A percentile compares a stretch with the other conserved stretches of the same genome.
phyloP scores from a whole-genome alignment of 192 early-diverging fungal species.

The Jimgerdemannia lactiflua region DNA sequence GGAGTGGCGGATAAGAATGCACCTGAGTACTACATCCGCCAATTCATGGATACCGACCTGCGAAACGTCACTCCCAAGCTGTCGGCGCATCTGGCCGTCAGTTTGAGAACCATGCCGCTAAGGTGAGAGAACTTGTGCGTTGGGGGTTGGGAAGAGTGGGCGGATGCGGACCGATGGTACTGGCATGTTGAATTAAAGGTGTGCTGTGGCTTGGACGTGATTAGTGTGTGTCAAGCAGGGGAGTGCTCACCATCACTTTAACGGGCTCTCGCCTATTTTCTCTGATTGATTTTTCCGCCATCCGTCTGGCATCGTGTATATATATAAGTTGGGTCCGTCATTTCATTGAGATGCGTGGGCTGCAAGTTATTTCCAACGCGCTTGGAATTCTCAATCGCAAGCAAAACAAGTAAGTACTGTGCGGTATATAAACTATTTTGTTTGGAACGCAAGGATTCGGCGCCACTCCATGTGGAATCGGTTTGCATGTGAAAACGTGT shows the following conservation, averaged over 20 bases:
- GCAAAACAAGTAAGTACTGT: slow-evolving; percentile 43
- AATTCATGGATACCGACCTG: slow-evolving; percentile 47
- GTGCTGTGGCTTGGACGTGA: neutral
- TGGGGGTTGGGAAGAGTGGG: neutral
- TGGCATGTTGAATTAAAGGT: neutral
- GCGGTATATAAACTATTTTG: too few relatives aligned
- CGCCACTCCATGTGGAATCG: too few relatives aligned
- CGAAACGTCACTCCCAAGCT: slow-evolving; percentile 44
- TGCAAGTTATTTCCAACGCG: slow-evolving; percentile 67
- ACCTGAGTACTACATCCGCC: slow-evolving; percentile 57
- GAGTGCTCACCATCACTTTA: too few relatives aligned
- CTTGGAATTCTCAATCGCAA: slow-evolving; percentile 60
- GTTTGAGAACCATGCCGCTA: slow-evolving; percentile 49
- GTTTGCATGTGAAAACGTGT: too few relatives aligned
- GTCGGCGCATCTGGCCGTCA: slow-evolving; percentile 48
- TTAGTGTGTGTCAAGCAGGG: too few relatives aligned
- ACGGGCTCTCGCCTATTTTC: neutral
- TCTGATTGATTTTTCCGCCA: neutral
- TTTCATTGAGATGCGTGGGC: slow-evolving; percentile 75
- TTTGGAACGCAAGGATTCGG: too few relatives aligned
- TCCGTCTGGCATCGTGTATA: neutral
- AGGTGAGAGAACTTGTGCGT: slow-evolving; percentile 30
- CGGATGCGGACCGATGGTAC: too few relatives aligned
- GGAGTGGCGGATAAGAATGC: slow-evolving; percentile 41
- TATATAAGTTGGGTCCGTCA: slow-evolving; percentile 64